Base-by-base conservation (phyloP, 495 filamentous ascomycete genomes). In the Penicillium maclennaniae region DNA sequence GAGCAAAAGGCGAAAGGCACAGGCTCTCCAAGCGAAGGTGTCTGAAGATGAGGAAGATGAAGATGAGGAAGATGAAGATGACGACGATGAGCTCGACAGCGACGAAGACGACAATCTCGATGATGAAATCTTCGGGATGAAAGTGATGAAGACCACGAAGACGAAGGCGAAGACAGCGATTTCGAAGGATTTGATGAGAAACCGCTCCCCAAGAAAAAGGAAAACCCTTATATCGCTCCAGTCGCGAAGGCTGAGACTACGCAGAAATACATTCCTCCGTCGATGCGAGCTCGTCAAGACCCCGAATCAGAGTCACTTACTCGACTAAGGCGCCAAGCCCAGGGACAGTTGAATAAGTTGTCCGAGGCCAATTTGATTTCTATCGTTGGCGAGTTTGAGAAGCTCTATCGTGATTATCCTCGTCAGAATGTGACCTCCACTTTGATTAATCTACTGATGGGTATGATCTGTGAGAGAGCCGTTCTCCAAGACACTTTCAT, bases 301-400 rank as follows among this genome's bases (percentile, higher is more conserved):
- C 83, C 82, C 1, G 84, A 88, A 45, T 74, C 78, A 1, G 90
- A 96, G 63, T 75, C 80, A 28, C 76, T 88, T 7, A 75, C 78
- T 6, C 83, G 86, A 19, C 69, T 98, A 39, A 83, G 82, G 45
- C 82, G 91, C 45, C 87, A 92, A 63, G 80, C 87, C 15, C 90
- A 96, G 57, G 93, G 93, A 66, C 77, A 93, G 9, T 76, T 97
- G 54, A 98, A 98, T 73, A 87, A 92, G 61, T 71, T 98, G 39
- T 96, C 95, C 1, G 92, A 97, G 64, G 83, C 90, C 4, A 97
- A 90, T 59, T 65, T 97, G 55, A 66, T 93, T 6, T 82, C 87
- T 14, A 92, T 97, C 45, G 71, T 96, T 7, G 72, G 76, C 4
- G 89, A 95, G 27, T 76, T 95, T 17, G 89, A 93, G 66, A 81